Conservation (phyloP, 805 yeast genomes). For the Yarrowia hollandica region DNA sequence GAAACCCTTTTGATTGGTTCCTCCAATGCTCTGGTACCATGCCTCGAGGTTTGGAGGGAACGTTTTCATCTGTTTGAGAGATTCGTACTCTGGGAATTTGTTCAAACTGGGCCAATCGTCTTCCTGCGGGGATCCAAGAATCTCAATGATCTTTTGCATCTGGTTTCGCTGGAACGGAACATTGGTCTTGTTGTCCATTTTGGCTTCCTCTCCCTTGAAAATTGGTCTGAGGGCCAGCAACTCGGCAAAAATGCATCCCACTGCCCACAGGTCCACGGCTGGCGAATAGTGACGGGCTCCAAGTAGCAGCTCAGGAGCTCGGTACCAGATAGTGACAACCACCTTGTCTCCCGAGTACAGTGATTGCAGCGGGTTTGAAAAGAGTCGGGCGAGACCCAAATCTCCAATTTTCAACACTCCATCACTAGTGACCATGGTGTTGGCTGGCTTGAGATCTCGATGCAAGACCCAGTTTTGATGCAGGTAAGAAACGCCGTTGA, state of each 20-base stretch:
- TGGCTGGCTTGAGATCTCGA: slow-evolving; percentile 95
- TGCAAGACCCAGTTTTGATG: slow-evolving; percentile 97
- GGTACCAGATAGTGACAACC: slow-evolving; percentile 94
- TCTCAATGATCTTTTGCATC: slow-evolving; percentile 83
- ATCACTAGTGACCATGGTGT: slow-evolving; percentile 86
- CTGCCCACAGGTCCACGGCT: slow-evolving; percentile 92
- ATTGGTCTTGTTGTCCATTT: slow-evolving; percentile 78
- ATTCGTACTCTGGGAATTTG: slow-evolving; percentile 80
- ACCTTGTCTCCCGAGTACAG: slow-evolving; percentile 91
- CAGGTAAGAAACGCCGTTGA: slow-evolving; percentile 85
- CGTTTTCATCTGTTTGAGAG: slow-evolving; percentile 57
- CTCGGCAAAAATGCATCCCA: slow-evolving; percentile 93
- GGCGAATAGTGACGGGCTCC: slow-evolving; percentile 94
- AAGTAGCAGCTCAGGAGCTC: slow-evolving; percentile 88
- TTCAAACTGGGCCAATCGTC: slow-evolving; percentile 77
- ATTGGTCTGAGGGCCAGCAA: slow-evolving; percentile 84
- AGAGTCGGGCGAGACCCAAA: slow-evolving; percentile 84
- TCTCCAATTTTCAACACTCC: slow-evolving; percentile 97
- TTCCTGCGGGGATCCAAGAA: slow-evolving; percentile 82
- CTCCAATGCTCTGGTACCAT: slow-evolving; percentile 87
- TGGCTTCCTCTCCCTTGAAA: slow-evolving; percentile 97
- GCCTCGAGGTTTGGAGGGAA: slow-evolving; percentile 70
- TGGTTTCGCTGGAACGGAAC: slow-evolving; percentile 95
- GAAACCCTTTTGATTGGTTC: slow-evolving; percentile 66
- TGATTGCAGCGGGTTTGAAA: slow-evolving; percentile 82